Evolutionary conservation across 2,329 filamentous ascomycete species (phyloP).

Genomic region (Cucurbitaria berberidis): DNA sequence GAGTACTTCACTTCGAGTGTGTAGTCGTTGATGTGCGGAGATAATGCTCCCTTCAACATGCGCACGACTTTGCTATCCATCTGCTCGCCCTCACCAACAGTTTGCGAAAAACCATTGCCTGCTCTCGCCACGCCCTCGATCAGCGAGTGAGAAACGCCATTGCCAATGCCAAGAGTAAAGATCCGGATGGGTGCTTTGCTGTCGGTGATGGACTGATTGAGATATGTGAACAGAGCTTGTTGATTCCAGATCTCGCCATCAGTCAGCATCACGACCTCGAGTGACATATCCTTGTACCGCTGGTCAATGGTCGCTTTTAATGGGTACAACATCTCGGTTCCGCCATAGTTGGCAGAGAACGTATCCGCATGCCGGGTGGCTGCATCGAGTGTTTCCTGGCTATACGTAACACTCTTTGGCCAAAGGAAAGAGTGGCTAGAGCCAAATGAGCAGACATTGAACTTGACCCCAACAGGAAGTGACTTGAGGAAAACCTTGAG

Average conservation of each 20-base stretch:
- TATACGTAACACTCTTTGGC: slow-evolving; percentile 55
- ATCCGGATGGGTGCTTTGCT: slow-evolving; percentile 58
- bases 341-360: slow-evolving; percentile 58
- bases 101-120: slow-evolving; percentile 66
- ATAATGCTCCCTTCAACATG: slow-evolving; percentile 75
- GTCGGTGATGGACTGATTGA: slow-evolving; percentile 53
- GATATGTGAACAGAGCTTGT: slow-evolving; percentile 54
- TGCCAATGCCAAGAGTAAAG: slow-evolving; percentile 64
- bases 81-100: slow-evolving; percentile 67
- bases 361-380: slow-evolving; percentile 53
- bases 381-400: slow-evolving; percentile 51
- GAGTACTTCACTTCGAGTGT: slow-evolving; percentile 67
- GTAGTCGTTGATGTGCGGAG: slow-evolving; percentile 70
- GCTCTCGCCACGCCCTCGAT: slow-evolving; percentile 65
- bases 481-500: slow-evolving; percentile 70
- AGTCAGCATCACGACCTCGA: slow-evolving; percentile 63
- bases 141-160: slow-evolving; percentile 61
- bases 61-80: slow-evolving; percentile 72
- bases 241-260: slow-evolving; percentile 63
- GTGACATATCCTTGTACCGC: slow-evolving; percentile 54
- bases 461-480: slow-evolving; percentile 66
- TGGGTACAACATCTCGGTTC: slow-evolving; percentile 60
- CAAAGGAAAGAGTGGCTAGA: slow-evolving; percentile 55
- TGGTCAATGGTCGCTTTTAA: slow-evolving; percentile 55
- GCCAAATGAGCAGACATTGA: slow-evolving; percentile 75